phyloP scores from a whole-genome alignment of 495 filamentous ascomycete species.

The Aspergillus panamensis region DNA sequence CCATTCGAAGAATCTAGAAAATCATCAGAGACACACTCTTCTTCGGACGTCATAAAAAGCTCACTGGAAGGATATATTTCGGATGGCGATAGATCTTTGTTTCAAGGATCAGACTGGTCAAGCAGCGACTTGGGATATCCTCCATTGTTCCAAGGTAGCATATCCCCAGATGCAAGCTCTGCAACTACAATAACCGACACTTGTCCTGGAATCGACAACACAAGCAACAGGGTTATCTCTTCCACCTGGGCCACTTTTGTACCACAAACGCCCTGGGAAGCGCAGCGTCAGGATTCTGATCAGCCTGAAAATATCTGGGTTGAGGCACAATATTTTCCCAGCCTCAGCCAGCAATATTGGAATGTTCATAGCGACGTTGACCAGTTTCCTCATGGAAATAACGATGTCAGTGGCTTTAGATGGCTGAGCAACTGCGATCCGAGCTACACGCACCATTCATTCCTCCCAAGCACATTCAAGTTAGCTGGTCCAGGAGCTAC shows the following conservation, averaged over 20 bases:
- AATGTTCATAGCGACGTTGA: conserved; percentile 4
- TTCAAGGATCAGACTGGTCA: conserved; percentile 11
- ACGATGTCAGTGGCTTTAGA: conserved; percentile 3
- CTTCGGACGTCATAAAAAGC: not conserved
- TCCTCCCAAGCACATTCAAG: conserved; percentile 1
- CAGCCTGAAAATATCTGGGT: conserved; percentile 3
- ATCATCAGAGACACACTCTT: not conserved
- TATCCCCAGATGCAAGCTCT: conserved; percentile 6
- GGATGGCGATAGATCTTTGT: not conserved
- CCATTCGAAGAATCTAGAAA: conserved; percentile 6
- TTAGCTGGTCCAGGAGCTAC: not conserved
- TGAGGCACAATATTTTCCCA: not conserved
- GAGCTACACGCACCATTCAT: conserved; percentile 5
- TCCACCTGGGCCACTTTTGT: conserved; percentile 10
- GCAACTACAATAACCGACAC: conserved; percentile 1
- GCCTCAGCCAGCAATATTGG: not conserved
- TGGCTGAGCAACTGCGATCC: not conserved
- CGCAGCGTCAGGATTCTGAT: not conserved
- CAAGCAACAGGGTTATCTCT: conserved; percentile 1
- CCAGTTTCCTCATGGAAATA: not conserved
- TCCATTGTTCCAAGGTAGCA: not conserved
- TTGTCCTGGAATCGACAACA: conserved; percentile 3
- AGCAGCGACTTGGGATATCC: conserved; percentile 4
- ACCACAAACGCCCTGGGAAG: conserved; percentile 2
- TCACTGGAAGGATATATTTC: conserved; percentile 2